Evolutionary conservation across 768 basidiomycete genomes (phyloP).

Genomic region (Trichaptum fuscoviolaceum): DNA sequence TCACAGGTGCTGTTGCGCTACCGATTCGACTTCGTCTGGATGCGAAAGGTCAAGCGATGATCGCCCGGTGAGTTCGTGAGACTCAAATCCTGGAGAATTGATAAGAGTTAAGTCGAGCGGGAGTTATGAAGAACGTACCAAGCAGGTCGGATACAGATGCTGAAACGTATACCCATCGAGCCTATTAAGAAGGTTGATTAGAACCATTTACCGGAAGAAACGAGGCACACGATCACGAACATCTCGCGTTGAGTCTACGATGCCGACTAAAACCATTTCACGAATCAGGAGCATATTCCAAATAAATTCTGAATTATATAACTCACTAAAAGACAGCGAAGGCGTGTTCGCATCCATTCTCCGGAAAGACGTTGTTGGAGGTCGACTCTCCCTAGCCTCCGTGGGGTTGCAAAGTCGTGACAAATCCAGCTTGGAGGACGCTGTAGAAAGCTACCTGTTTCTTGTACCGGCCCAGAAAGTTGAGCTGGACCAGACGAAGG

Average conservation of each 20-base stretch:
- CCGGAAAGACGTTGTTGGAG: constrained; percentile 10
- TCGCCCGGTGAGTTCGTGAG: constrained; percentile 61
- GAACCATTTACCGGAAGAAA: constrained; percentile 8
- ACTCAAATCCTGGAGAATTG: constrained; percentile 55
- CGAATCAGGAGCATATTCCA: constrained; percentile 4
- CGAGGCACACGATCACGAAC: constrained; percentile 29
- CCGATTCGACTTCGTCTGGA: constrained; percentile 74
- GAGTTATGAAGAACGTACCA: constrained; percentile 30
- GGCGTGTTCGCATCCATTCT: constrained; percentile 43
- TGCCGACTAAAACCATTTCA: constrained; percentile 47
- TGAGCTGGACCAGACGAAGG: not conserved
- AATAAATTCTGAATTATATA: constrained; percentile 2
- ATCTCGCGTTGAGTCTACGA: constrained; percentile 75
- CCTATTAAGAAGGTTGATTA: constrained; percentile 31
- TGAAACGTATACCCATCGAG: constrained; percentile 62
- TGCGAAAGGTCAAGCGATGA: constrained; percentile 75
- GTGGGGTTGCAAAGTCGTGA: constrained; percentile 3
- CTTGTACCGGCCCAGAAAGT: not conserved
- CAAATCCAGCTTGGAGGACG: constrained; percentile 3
- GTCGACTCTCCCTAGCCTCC: constrained; percentile 2
- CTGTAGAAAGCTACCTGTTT: not conserved
- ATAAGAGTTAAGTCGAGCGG: constrained; percentile 1
- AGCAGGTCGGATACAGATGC: constrained; percentile 61
- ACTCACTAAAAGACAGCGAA: constrained; percentile 75
- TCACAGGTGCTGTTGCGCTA: constrained; percentile 41